Base-by-base conservation (phyloP, 106 monocot species). In the Dendrobium catenatum region DNA sequence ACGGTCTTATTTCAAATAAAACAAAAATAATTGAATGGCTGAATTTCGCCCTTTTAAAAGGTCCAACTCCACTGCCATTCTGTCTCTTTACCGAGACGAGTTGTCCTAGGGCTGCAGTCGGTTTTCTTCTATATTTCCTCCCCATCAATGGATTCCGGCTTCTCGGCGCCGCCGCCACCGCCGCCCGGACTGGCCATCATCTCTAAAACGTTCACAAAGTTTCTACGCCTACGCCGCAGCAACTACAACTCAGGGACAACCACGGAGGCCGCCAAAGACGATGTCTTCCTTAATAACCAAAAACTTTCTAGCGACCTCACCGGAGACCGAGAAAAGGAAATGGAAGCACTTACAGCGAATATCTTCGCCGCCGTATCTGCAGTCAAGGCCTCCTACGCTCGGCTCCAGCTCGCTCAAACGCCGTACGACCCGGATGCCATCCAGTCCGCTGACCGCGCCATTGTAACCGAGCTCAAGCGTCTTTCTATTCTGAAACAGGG, bases 311-410 rank as follows among this genome's bases (percentile, higher is more conserved):
- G 58, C 46, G 61, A 43, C 49, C 59, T 67, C 75, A 18, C 20
- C 10, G 26, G 24, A 68, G 20, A 26, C 17, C 44, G 1, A 20
- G 18, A 24, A 2, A 79, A 73, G 7, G 72, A 89, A 76, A 77
- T 20, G 7, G 82, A 75, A 8, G 80, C 44, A 3, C 75, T 85
- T 81, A 85, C 87, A 56, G 87, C 92, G 6, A 76, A 86, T 13
- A 79, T 96, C 66, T 96, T 96, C 80, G 87, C 94, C 9, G 77
- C 77, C 22, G 42, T 89, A 73, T 89, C 96, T 15, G 86, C 94
- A 59, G 73, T 96, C 75, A 96, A 96, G 83, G 92, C 96, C 6
- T 73, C 90, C 26, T 96, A 96, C 72, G 96, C 92, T 11, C 87
- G 90, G 82, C 82, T 96, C 31, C 96, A 96, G 85, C 42, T 90